phyloP scores from a whole-genome alignment of 768 basidiomycete species.

The Pisolithus sp. region DNA sequence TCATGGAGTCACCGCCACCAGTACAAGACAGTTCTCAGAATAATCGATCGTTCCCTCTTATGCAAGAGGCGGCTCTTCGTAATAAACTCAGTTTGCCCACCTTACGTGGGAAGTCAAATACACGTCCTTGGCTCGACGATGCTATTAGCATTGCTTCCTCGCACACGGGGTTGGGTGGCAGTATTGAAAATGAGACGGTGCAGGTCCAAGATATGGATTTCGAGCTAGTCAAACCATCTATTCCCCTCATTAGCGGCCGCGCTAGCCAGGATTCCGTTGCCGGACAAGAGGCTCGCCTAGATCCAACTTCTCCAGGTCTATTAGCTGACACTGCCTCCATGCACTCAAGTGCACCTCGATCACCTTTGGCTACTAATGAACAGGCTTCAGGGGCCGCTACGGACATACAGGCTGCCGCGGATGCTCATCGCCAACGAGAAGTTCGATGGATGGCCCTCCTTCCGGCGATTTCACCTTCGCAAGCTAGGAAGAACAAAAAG shows the following conservation, averaged over 20 bases:
- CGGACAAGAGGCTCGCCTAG: slow-evolving; percentile 20
- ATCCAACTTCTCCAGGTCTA: slow-evolving; percentile 15
- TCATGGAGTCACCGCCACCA: slow-evolving; percentile 35
- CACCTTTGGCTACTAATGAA: slow-evolving; percentile 15
- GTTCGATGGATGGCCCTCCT: slow-evolving; percentile 68
- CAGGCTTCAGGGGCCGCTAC: background rate
- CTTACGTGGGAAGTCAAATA: slow-evolving; percentile 39
- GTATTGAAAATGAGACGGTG: slow-evolving; percentile 45
- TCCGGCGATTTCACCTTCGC: slow-evolving; percentile 47
- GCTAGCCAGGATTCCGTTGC: slow-evolving; percentile 51
- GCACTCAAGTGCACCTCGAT: slow-evolving; percentile 27
- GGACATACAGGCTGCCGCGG: slow-evolving; percentile 27
- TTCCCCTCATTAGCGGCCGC: slow-evolving; percentile 37
- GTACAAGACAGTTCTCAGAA: slow-evolving; percentile 33
- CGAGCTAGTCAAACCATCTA: slow-evolving; percentile 62
- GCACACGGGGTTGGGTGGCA: slow-evolving; percentile 12
- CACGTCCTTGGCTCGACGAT: slow-evolving; percentile 26
- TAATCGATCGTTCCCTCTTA: slow-evolving; percentile 20
- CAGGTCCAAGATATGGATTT: slow-evolving; percentile 82
- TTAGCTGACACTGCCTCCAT: slow-evolving; percentile 39
- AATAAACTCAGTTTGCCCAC: slow-evolving; percentile 67
- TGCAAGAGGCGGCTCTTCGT: slow-evolving; percentile 35
- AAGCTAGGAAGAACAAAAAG: slow-evolving; percentile 75
- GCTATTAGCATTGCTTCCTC: slow-evolving; percentile 18
- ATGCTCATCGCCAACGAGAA: slow-evolving; percentile 72